These are phyloP conservation scores for Phaeophleospora eucalypticola DNA, from an alignment of 2,329 filamentous ascomycete genomes.

Conservation along the genomic window DNA sequence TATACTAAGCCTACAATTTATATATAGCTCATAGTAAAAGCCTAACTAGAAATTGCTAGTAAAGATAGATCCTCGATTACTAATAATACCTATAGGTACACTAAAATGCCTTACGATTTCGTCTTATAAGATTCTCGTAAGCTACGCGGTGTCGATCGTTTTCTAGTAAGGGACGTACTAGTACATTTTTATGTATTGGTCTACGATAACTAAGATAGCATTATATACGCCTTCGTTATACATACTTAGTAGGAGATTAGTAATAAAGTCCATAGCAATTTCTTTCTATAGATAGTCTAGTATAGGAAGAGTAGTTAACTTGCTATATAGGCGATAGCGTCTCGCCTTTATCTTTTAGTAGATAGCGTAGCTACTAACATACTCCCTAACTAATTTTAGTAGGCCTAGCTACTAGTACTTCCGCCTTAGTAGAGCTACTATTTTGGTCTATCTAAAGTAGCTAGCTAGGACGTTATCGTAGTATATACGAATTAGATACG, in stretches of 20 bases:
- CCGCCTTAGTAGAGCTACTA: neutral
- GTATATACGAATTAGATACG: constrained; percentile 6
- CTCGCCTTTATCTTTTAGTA: constrained; percentile 2
- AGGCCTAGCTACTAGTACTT: constrained; percentile 1
- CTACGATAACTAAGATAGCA: constrained; percentile 20
- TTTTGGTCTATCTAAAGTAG: constrained; percentile 3
- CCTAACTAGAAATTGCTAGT: constrained; percentile 4
- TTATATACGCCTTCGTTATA: constrained; percentile 7
- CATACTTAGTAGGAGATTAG: constrained; percentile 5
- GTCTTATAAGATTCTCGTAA: constrained; percentile 10
- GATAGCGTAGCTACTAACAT: neutral
- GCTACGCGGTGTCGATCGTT: neutral
- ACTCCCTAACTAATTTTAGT: neutral
- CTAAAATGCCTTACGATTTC: constrained; percentile 14
- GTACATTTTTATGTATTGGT: constrained; percentile 22
- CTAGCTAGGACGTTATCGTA: constrained; percentile 1
- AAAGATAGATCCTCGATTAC: constrained; percentile 14
- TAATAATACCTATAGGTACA: constrained; percentile 9
- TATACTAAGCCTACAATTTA: constrained; percentile 4
- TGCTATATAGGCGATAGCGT: constrained; percentile 1
- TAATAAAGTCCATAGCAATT: constrained; percentile 7
- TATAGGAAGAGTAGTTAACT: constrained; percentile 1
- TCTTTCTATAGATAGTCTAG: neutral
- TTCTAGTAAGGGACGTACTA: constrained; percentile 9
- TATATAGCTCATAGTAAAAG: constrained; percentile 4